Evolutionary conservation across 164 flowering plant genomes (phyloP), one percentile per base, ranked within the genome.

Genomic region (Cinnamomum chago): DNA sequence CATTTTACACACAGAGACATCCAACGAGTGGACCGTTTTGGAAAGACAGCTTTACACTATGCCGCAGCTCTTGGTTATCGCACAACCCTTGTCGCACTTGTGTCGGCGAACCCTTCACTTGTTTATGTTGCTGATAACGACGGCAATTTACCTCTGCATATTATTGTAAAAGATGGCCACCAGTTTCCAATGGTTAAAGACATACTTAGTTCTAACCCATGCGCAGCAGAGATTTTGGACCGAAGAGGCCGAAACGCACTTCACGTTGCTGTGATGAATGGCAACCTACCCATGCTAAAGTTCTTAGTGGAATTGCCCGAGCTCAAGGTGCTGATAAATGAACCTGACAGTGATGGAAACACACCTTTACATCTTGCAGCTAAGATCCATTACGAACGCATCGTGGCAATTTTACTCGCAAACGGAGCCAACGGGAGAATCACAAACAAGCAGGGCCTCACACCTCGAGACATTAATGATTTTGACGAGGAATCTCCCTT

Each of bases 361-460:
- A 76, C 81, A 2, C 78, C 81, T 9, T 50, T 79, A 70, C 79
- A 75, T 65, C 58, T 76, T 66, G 79, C 79, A 17, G 70, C 66
- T 12, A 72, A 72, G 22, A 30, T 58, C 55, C 70, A 62, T 69
- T 70, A 68, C 65, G 73, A 67, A 0, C 11, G 20, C 64, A 66
- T 73, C 10, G 72, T 76, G 14, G 7, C 62, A 15, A 23, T 50
- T 14, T 70, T 79, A 14, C 30, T 62, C 5, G n/a, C 62, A 35
- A 15, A 66, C 9, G 55, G 50, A 28, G 73, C 72, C 2, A 50
- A 70, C 67, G 30, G 70, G 67, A 35, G 30, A 5, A 28, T 62
- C 12, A 60, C 28, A 25, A 76, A 79, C 33, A 58, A 70, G 15
- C 55, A 70, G n/a, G 82, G 79, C n/a, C 40, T 76, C 24, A 79